Percentiles rank a stretch among this genome's conserved stretches.
Conservation (phyloP, 2,329 filamentous ascomycete species). For the Beauveria caledonica region DNA sequence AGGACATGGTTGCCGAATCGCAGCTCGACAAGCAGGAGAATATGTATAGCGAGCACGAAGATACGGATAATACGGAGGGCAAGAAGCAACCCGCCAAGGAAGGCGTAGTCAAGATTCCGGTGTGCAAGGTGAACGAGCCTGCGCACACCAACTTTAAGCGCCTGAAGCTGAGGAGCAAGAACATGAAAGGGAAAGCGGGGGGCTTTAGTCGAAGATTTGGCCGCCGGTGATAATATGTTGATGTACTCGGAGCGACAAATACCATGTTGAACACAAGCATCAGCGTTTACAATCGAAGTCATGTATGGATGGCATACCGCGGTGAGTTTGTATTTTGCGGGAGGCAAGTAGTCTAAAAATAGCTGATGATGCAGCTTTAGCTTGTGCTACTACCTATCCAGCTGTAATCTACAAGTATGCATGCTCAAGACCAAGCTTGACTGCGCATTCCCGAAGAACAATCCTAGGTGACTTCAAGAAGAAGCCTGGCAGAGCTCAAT, state of each 20-base stretch:
- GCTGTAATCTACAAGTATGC: neutral
- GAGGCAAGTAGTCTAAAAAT: neutral
- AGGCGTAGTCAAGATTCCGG: constrained; percentile 41
- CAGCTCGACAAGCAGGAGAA: constrained; percentile 15
- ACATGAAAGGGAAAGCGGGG: constrained; percentile 47
- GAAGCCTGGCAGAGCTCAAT: too few relatives aligned
- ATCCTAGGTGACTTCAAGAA: too few relatives aligned
- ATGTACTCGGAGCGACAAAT: neutral
- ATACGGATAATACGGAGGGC: constrained; percentile 16
- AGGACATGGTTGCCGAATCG: constrained; percentile 25
- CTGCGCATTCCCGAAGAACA: neutral
- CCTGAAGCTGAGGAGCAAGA: constrained; percentile 54
- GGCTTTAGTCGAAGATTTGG: constrained; percentile 41
- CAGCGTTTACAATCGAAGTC: neutral
- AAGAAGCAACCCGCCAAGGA: constrained; percentile 23
- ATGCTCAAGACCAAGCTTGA: neutral
- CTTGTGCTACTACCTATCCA: neutral
- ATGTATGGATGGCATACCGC: neutral
- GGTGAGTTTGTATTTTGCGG: neutral
- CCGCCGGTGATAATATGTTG: neutral
- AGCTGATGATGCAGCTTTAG: neutral
- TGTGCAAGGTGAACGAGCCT: constrained; percentile 54
- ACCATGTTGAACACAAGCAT: neutral
- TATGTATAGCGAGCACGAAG: constrained; percentile 12
- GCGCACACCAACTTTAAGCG: constrained; percentile 60